A percentile compares a stretch with the other conserved stretches of the same genome.
Evolutionary conservation across 1,139 yeast species (phyloP).

Genomic region (Pneumocystis canis): DNA sequence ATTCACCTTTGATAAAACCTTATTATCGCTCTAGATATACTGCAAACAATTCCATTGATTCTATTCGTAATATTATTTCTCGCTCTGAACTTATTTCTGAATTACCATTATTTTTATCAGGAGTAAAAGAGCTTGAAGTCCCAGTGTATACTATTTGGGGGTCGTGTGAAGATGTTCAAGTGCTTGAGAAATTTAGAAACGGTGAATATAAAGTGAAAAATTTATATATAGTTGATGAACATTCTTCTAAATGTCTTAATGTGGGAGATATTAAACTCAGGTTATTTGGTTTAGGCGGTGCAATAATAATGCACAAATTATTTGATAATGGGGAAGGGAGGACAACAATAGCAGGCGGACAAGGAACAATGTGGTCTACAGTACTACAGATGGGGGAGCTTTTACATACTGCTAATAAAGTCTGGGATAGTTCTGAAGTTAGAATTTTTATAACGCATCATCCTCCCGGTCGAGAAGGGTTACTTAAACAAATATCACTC

Average conservation of each 20-base stretch:
- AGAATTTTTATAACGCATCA: slow-evolving; percentile 55
- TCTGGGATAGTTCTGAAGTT: slow-evolving; percentile 33
- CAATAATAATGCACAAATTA: slow-evolving; percentile 48
- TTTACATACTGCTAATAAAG: slow-evolving; percentile 32
- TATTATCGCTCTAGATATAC: slow-evolving; percentile 22
- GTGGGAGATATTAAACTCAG: slow-evolving; percentile 35
- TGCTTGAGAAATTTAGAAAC: slow-evolving; percentile 44
- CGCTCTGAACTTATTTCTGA: slow-evolving; percentile 33
- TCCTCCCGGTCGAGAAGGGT: slow-evolving; percentile 50
- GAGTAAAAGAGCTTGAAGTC: slow-evolving; percentile 34
- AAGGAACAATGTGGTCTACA: slow-evolving; percentile 66
- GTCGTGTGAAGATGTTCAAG: slow-evolving; percentile 57
- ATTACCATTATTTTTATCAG: slow-evolving; percentile 37
- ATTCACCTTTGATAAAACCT: slow-evolving; percentile 39
- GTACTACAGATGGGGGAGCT: slow-evolving; percentile 55
- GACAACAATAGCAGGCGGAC: slow-evolving; percentile 45
- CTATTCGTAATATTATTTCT: slow-evolving; percentile 16
- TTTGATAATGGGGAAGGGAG: slow-evolving; percentile 49
- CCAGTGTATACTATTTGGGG: slow-evolving; percentile 71
- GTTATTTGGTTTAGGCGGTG: slow-evolving; percentile 60
- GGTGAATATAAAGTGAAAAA: slow-evolving; percentile 43
- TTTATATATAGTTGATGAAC: slow-evolving; percentile 47
- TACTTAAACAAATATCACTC: slow-evolving; percentile 54
- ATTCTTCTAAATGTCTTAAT: slow-evolving; percentile 22
- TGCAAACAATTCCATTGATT: slow-evolving; percentile 2